phyloP scores from a whole-genome alignment of 768 basidiomycete genomes.

The Russula sp. region DNA sequence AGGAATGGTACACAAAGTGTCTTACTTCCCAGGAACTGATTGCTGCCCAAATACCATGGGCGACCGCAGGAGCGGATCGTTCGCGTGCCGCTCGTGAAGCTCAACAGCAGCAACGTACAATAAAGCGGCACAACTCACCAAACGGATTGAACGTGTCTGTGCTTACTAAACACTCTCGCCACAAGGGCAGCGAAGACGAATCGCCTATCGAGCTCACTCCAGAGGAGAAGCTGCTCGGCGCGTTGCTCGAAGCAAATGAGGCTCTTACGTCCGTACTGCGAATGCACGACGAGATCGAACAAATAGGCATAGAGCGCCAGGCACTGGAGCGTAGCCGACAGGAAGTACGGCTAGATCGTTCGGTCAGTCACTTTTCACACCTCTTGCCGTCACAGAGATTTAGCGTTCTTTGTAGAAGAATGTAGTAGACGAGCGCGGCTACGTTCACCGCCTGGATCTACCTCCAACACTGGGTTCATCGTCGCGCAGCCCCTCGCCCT shows the following conservation, averaged over 20 bases:
- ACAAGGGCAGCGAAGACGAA: constrained; percentile 21
- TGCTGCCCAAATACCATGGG: constrained; percentile 87
- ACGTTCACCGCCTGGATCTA: constrained; percentile 30
- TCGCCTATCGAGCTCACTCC: constrained; percentile 44
- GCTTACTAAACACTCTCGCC: constrained; percentile 2
- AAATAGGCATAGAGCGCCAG: constrained; percentile 54
- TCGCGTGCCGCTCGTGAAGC: constrained; percentile 38
- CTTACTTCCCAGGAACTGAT: constrained; percentile 79
- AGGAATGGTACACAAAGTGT: constrained; percentile 85
- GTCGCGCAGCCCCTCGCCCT: constrained; percentile 42
- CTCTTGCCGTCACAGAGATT: background rate
- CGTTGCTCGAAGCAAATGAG: constrained; percentile 67
- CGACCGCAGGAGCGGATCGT: constrained; percentile 71
- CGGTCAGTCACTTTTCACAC: constrained; percentile 39
- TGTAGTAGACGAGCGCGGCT: constrained; percentile 34
- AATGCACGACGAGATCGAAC: constrained; percentile 73
- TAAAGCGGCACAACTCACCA: constrained; percentile 13
- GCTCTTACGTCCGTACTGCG: constrained; percentile 61
- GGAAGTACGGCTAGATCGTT: constrained; percentile 59
- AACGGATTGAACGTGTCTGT: background rate
- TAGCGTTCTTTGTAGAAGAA: constrained; percentile 29
- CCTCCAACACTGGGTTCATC: constrained; percentile 31
- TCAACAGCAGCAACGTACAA: constrained; percentile 15
- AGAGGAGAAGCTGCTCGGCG: constrained; percentile 71
- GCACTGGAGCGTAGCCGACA: constrained; percentile 65